These are phyloP conservation scores for Schizothecium vesticola DNA, from an alignment of 495 filamentous ascomycete species.

Conservation along the genomic window DNA sequence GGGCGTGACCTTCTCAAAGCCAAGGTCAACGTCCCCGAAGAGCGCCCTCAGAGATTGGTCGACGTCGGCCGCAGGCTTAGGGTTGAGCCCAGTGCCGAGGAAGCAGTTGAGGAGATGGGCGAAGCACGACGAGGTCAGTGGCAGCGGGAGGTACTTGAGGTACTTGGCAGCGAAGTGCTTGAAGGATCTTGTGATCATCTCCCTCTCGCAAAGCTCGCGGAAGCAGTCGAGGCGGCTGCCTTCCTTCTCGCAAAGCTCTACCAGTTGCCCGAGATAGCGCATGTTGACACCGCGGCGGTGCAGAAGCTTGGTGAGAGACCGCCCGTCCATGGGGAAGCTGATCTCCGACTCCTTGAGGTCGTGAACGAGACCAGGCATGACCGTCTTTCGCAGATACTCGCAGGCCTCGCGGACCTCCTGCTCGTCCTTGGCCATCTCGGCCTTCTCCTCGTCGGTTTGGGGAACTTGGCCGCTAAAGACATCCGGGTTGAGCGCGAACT, in stretches of 20 bases:
- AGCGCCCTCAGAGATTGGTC: conserved; percentile 67
- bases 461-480: conserved; percentile 89
- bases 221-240: conserved; percentile 71
- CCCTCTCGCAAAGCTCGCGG: conserved; percentile 69
- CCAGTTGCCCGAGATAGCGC: conserved; percentile 85
- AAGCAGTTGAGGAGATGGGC: conserved; percentile 94
- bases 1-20: conserved; percentile 71
- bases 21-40: conserved; percentile 78
- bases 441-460: conserved; percentile 84
- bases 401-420: conserved; percentile 80
- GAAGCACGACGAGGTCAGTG: conserved; percentile 68
- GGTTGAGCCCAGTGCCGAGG: conserved; percentile 71
- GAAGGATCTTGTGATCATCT: conserved; percentile 90
- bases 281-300: conserved; percentile 98
- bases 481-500: conserved; percentile 88
- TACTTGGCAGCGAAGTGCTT: conserved; percentile 85
- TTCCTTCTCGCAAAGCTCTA: conserved; percentile 52
- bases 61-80: conserved; percentile 66
- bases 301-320: conserved; percentile 79
- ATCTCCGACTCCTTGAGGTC: conserved; percentile 90
- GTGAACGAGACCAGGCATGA: conserved; percentile 66
- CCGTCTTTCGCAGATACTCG: conserved; percentile 64
- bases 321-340: conserved; percentile 96
- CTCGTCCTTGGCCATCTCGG: conserved; percentile 79
- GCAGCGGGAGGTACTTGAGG: conserved; percentile 71